Percentiles rank a stretch among this genome's conserved stretches.
These are phyloP conservation scores for Paspalum vaginatum DNA, from an alignment of 176 grass and related monocot species.

Conservation along the genomic window DNA sequence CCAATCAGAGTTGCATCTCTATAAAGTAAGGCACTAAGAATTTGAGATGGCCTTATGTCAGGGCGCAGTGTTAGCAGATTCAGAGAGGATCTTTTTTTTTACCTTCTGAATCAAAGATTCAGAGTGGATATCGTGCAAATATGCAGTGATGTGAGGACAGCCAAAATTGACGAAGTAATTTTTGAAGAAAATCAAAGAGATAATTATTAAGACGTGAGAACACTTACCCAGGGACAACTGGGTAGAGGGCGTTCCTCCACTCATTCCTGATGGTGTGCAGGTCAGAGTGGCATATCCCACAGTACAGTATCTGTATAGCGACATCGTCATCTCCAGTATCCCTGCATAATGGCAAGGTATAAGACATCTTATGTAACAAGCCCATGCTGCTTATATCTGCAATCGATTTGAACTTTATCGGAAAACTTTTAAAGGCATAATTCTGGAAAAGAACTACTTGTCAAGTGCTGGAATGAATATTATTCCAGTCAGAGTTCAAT, in stretches of 20 bases:
- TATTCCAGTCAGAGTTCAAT: slow-evolving; percentile 15
- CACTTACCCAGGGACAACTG: slow-evolving; percentile 70
- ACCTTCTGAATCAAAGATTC: background rate
- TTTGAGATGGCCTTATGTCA: background rate
- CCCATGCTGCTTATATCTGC: background rate
- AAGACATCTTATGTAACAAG: background rate
- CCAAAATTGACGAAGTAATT: background rate
- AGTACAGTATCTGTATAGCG: slow-evolving; percentile 76
- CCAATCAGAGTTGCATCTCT: background rate
- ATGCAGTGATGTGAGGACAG: background rate
- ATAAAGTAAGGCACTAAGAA: background rate
- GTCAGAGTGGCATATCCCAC: slow-evolving; percentile 87
- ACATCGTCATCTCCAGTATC: slow-evolving; percentile 79
- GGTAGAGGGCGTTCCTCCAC: slow-evolving; percentile 68
- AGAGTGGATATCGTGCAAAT: background rate
- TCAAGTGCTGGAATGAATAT: background rate
- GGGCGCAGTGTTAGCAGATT: background rate
- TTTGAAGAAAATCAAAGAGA: background rate
- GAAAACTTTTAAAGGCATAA: background rate
- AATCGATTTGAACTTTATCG: background rate
- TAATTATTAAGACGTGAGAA: background rate
- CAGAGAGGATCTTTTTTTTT: background rate
- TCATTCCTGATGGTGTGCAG: slow-evolving; percentile 84
- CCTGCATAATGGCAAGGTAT: slow-evolving; percentile 45
- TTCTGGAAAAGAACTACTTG: background rate